These are phyloP conservation scores for Lactuca sativa DNA, from an alignment of 129 eudicot genomes.

Conservation along the genomic window DNA sequence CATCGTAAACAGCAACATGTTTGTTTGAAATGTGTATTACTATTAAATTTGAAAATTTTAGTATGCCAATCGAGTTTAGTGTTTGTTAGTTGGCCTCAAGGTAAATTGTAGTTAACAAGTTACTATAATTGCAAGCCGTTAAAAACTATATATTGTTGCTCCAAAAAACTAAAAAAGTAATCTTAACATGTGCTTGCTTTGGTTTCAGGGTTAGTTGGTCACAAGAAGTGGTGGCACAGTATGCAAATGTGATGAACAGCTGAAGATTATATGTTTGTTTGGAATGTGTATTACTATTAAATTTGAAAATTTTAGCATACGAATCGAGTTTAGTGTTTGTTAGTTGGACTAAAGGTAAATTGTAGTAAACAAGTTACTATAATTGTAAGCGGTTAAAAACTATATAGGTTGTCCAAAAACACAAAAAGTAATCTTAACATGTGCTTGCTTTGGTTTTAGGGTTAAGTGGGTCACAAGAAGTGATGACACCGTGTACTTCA, in stretches of 20 bases:
- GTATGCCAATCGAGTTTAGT: too few species aligned
- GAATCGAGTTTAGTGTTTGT: too few species aligned
- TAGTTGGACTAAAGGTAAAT: not conserved
- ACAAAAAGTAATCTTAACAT: not conserved
- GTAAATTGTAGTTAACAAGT: not conserved
- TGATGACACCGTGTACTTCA: not conserved
- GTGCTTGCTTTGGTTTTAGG: not conserved
- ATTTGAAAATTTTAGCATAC: too few species aligned
- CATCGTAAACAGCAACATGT: too few species aligned
- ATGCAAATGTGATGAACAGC: too few species aligned
- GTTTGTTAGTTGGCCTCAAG: not conserved
- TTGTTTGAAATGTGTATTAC: too few species aligned
- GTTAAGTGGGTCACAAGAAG: not conserved
- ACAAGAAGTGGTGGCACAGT: not conserved
- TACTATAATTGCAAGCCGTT: not conserved
- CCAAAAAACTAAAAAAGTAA: not conserved
- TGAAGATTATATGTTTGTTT: too few species aligned
- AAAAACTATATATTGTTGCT: not conserved
- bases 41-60: too few species aligned
- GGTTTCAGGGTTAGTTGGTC: not conserved
- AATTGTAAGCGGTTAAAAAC: not conserved
- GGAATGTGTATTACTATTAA: too few species aligned
- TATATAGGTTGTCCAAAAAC: not conserved
- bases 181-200: conserved; percentile 6
- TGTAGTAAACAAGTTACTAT: not conserved